A percentile compares a stretch with the other conserved stretches of the same genome.
Evolutionary conservation across 192 early-diverging fungal genomes (phyloP).

Genomic region (Rhizophagus clarus): DNA sequence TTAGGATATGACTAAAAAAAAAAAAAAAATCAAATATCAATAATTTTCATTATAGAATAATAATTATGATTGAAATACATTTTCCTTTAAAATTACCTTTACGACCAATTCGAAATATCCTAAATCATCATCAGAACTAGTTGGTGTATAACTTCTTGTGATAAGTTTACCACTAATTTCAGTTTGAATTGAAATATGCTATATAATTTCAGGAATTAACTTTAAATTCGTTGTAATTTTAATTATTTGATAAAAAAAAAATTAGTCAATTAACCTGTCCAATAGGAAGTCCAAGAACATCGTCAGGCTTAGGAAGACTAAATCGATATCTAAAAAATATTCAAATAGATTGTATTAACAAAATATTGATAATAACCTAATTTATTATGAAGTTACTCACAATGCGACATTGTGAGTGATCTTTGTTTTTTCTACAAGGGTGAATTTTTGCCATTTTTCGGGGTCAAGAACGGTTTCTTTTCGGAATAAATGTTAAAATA

Average conservation of each 20-base stretch:
- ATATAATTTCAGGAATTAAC: neutral
- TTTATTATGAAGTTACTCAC: constrained; percentile 45
- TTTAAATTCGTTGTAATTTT: neutral
- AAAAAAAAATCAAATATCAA: neutral
- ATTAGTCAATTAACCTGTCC: constrained; percentile 60
- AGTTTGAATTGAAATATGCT: constrained; percentile 87
- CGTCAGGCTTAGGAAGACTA: constrained; percentile 67
- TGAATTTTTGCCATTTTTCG: constrained; percentile 76
- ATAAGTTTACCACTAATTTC: constrained; percentile 83
- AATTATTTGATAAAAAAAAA: neutral
- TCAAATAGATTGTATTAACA: neutral
- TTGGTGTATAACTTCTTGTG: constrained; percentile 90
- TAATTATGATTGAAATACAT: neutral
- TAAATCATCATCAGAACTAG: constrained; percentile 76
- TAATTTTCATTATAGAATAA: neutral
- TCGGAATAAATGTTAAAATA: no score
- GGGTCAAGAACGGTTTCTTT: constrained; percentile 62
- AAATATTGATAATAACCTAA: neutral
- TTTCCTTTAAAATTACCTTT: constrained; percentile 60
- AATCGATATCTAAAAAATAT: constrained; percentile 73
- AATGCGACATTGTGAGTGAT: constrained; percentile 87
- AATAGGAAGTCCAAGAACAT: constrained; percentile 83
- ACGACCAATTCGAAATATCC: constrained; percentile 92
- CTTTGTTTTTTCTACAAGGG: constrained; percentile 73
- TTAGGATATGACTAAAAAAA: constrained; percentile 68